Percentiles rank a stretch among this genome's conserved stretches.
Evolutionary conservation across 2,329 filamentous ascomycete species (phyloP).

Genomic region (Fusarium continuum): DNA sequence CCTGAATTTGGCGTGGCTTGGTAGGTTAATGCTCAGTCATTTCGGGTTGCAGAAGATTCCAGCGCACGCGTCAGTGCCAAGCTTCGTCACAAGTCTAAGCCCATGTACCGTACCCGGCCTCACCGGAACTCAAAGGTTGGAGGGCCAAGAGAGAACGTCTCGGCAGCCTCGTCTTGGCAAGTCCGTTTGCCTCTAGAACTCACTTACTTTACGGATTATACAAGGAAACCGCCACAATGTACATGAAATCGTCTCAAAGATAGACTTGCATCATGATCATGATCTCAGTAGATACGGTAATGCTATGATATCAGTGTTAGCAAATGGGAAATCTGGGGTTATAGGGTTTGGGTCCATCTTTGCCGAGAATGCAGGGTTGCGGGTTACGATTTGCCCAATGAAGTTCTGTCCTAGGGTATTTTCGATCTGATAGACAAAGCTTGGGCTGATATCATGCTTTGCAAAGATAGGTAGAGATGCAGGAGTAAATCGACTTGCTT

Average conservation of each 20-base stretch:
- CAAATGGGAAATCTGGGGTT: conserved; percentile 12
- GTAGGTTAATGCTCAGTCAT: conserved; percentile 10
- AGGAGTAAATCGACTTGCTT: too few relatives aligned
- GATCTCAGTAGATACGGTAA: conserved; percentile 24
- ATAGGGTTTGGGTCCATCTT: conserved; percentile 1
- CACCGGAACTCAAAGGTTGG: conserved; percentile 33
- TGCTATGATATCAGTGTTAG: conserved; percentile 31
- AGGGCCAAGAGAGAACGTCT: conserved; percentile 35
- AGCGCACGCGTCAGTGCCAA: conserved; percentile 42
- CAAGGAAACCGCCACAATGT: neutral
- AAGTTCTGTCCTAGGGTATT: neutral
- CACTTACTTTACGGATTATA: neutral
- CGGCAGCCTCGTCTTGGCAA: conserved; percentile 14
- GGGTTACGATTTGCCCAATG: conserved; percentile 23
- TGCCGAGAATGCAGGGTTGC: conserved; percentile 9
- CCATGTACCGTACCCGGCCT: conserved; percentile 22
- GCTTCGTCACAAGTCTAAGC: conserved; percentile 17
- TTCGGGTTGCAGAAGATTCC: conserved; percentile 21
- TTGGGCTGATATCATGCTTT: neutral
- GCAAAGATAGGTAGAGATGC: neutral
- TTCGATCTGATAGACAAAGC: neutral
- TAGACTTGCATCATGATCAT: conserved; percentile 16
- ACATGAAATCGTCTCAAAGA: conserved; percentile 6
- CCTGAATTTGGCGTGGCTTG: conserved; percentile 25
- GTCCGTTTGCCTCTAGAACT: conserved; percentile 1